A percentile compares a stretch with the other conserved stretches of the same genome.
These are phyloP conservation scores for Solanum chiquidenum DNA, from an alignment of 257 asterid species.

Conservation along the genomic window DNA sequence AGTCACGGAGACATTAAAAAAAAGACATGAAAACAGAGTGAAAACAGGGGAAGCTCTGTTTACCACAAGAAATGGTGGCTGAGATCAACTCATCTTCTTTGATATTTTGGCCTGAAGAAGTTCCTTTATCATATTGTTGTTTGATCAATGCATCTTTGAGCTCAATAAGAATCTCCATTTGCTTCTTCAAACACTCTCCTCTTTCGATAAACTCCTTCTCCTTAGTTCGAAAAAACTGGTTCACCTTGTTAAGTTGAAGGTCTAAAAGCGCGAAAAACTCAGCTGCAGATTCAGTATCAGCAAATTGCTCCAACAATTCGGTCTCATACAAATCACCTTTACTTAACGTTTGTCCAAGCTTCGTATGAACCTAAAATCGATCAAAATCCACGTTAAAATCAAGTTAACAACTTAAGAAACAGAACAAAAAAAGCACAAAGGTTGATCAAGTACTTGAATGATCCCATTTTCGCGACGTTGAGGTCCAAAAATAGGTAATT, in stretches of 20 bases:
- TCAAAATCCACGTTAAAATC: neutral
- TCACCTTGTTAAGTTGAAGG: slow-evolving; percentile 82
- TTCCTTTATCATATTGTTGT: slow-evolving; percentile 24
- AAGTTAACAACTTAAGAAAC: neutral
- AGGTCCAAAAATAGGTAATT: slow-evolving; percentile 22
- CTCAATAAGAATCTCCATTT: slow-evolving; percentile 67
- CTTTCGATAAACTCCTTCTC: slow-evolving; percentile 83
- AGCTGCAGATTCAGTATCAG: slow-evolving; percentile 50
- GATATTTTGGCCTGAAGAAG: slow-evolving; percentile 19
- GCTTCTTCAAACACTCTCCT: slow-evolving; percentile 63
- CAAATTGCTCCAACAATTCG: slow-evolving; percentile 59
- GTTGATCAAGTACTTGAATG: slow-evolving; percentile 42
- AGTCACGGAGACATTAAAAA: neutral
- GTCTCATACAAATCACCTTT: slow-evolving; percentile 66
- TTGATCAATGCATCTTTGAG: slow-evolving; percentile 39
- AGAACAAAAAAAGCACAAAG: neutral
- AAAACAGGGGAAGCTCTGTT: slow-evolving; percentile 12
- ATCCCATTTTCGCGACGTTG: slow-evolving; percentile 29
- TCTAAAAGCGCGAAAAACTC: slow-evolving; percentile 73
- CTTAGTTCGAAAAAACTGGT: slow-evolving; percentile 54
- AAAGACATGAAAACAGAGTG: neutral
- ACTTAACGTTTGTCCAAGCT: slow-evolving; percentile 32
- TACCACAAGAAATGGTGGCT: slow-evolving; percentile 80
- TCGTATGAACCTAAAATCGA: slow-evolving; percentile 52
- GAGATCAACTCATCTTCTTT: slow-evolving; percentile 61